These are phyloP conservation scores for Coemansia sp. DNA, from an alignment of 192 early-diverging fungal species.

Conservation along the genomic window DNA sequence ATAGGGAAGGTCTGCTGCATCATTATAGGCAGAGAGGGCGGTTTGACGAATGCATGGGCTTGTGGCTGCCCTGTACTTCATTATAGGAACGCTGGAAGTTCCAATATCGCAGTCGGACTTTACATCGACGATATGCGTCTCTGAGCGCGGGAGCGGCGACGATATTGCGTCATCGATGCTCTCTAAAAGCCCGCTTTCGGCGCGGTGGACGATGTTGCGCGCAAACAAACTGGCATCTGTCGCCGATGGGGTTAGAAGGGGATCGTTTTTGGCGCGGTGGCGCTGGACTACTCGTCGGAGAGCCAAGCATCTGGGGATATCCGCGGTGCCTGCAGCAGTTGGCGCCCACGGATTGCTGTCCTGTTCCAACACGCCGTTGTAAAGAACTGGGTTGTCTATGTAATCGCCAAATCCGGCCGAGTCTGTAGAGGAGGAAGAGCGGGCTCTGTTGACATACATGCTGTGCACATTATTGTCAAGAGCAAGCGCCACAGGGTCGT, in stretches of 20 bases:
- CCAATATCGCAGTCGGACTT: slow-evolving; percentile 31
- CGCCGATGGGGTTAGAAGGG: slow-evolving; percentile 38
- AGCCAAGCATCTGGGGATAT: slow-evolving; percentile 4
- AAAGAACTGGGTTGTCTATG: background rate
- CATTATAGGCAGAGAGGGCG: background rate
- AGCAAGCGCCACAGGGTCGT: background rate
- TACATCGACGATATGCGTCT: slow-evolving; percentile 36
- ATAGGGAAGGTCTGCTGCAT: background rate
- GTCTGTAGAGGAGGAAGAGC: background rate
- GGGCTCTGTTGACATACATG: slow-evolving; percentile 11
- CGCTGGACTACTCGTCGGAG: slow-evolving; percentile 20
- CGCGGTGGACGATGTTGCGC: slow-evolving; percentile 14
- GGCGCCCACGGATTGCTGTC: slow-evolving; percentile 26
- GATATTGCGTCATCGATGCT: slow-evolving; percentile 46
- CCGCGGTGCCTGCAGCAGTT: background rate
- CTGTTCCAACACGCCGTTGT: background rate
- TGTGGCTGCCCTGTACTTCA: background rate
- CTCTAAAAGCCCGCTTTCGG: slow-evolving; percentile 23
- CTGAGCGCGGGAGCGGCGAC: slow-evolving; percentile 39
- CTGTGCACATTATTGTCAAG: slow-evolving; percentile 11
- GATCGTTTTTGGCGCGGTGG: slow-evolving; percentile 30
- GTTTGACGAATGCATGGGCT: background rate
- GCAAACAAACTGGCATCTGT: slow-evolving; percentile 15
- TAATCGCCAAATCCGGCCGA: background rate
- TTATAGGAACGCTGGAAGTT: too few species aligned